Evolutionary conservation across 345 rosid species (phyloP).

Genomic region (Mercurialis annua): DNA sequence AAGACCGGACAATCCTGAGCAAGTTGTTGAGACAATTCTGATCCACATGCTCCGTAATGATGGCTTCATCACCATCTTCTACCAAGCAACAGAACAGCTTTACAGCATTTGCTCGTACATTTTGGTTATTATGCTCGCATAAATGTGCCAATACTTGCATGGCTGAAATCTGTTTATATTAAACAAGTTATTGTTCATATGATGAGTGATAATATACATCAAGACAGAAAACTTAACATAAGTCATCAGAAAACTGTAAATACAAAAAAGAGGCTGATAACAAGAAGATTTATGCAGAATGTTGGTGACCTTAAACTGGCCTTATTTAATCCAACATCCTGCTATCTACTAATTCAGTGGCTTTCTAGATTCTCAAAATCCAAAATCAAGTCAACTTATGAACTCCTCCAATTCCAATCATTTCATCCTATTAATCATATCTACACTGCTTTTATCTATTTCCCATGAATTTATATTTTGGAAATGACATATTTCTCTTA

Average conservation of each 20-base stretch:
- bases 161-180: constrained; percentile 44
- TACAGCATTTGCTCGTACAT: constrained; percentile 58
- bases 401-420: no score
- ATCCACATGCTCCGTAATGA: constrained; percentile 44
- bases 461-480: no score
- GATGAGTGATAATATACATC: constrained; percentile 13
- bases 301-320: neutral
- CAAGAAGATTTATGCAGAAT: neutral
- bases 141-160: constrained; percentile 50
- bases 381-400: no score
- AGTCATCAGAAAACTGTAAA: constrained; percentile 1
- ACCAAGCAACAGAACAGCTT: constrained; percentile 53
- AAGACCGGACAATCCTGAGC: constrained; percentile 43
- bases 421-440: no score
- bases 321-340: neutral
- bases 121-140: constrained; percentile 37
- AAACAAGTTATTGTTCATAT: constrained; percentile 19
- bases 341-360: no score
- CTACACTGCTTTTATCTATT: no score
- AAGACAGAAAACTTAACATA: neutral
- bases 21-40: constrained; percentile 42
- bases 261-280: neutral
- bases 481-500: no score
- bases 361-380: no score
- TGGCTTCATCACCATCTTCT: constrained; percentile 45